phyloP scores from a whole-genome alignment of 192 early-diverging fungal genomes.

The Mortierella hygrophila region DNA sequence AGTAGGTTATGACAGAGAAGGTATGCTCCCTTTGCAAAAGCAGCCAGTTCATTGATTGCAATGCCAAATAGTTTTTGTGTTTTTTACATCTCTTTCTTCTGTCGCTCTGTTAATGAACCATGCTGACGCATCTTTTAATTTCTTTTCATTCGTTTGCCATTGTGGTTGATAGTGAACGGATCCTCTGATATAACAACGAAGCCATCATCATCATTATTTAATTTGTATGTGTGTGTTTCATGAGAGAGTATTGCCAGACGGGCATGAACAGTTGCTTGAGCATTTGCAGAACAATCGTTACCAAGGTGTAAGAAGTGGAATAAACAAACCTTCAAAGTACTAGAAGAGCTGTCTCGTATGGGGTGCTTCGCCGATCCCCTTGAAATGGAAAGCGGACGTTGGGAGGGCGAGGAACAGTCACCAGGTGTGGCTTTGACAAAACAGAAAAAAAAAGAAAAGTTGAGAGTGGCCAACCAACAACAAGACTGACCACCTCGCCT shows the following conservation, averaged over 20 bases:
- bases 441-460: conserved; percentile 10
- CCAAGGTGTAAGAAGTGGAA: not conserved
- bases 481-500: not conserved
- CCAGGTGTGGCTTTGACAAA: conserved; percentile 15
- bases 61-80: not conserved
- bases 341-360: no score
- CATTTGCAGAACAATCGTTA: conserved; percentile 2
- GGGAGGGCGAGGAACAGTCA: not conserved
- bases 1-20: conserved; percentile 42
- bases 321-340: not conserved
- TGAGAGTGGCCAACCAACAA: not conserved
- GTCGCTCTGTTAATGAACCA: not conserved
- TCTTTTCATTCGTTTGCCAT: not conserved
- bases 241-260: not conserved
- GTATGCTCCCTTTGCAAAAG: conserved; percentile 12
- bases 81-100: not conserved
- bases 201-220: not conserved
- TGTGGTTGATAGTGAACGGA: not conserved
- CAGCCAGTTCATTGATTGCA: not conserved
- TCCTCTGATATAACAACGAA: conserved; percentile 6
- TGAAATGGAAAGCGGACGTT: no score
- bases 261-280: conserved; percentile 4
- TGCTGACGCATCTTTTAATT: not conserved
- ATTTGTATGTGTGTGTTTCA: not conserved
- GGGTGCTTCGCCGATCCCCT: not conserved